These are phyloP conservation scores for Dillenia suffruticosa DNA, from an alignment of 164 flowering plant genomes.

Conservation along the genomic window DNA sequence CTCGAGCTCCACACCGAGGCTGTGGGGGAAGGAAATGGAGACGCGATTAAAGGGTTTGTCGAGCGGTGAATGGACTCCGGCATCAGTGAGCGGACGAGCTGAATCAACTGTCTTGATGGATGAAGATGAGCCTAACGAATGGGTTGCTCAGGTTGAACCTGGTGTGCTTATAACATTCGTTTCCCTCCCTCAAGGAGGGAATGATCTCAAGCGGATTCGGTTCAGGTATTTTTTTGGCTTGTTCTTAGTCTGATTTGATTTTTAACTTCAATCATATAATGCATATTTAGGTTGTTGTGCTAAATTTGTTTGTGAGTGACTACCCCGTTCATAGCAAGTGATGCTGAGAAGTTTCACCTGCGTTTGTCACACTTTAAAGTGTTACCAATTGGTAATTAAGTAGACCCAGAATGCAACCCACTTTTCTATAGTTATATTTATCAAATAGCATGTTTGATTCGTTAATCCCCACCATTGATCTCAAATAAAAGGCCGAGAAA, in stretches of 20 bases:
- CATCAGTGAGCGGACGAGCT: conserved; percentile 59
- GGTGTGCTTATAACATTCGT: conserved; percentile 90
- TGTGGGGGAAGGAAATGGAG: conserved; percentile 79
- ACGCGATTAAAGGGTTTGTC: conserved; percentile 59
- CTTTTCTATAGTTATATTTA: too few species aligned
- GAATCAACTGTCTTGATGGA: conserved; percentile 69
- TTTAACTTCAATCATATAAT: too few species aligned
- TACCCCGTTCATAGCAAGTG: too few species aligned
- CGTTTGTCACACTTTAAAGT: too few species aligned
- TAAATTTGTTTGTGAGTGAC: too few species aligned
- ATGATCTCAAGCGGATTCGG: conserved; percentile 88
- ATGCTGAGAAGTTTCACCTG: too few species aligned
- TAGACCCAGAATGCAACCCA: too few species aligned
- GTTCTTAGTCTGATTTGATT: not conserved
- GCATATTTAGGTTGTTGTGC: too few species aligned
- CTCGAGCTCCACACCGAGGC: conserved; percentile 55
- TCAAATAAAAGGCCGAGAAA: too few species aligned
- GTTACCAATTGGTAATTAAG: too few species aligned
- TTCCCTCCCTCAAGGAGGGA: conserved; percentile 79
- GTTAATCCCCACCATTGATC: too few species aligned
- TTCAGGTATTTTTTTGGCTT: conserved; percentile 59
- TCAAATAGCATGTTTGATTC: too few species aligned
- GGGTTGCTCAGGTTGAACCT: conserved; percentile 99
- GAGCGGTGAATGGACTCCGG: conserved; percentile 84
- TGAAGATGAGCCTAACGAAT: conserved; percentile 88